Evolutionary conservation across 192 early-diverging fungal genomes (phyloP).

Genomic region (Coemansia sp.): DNA sequence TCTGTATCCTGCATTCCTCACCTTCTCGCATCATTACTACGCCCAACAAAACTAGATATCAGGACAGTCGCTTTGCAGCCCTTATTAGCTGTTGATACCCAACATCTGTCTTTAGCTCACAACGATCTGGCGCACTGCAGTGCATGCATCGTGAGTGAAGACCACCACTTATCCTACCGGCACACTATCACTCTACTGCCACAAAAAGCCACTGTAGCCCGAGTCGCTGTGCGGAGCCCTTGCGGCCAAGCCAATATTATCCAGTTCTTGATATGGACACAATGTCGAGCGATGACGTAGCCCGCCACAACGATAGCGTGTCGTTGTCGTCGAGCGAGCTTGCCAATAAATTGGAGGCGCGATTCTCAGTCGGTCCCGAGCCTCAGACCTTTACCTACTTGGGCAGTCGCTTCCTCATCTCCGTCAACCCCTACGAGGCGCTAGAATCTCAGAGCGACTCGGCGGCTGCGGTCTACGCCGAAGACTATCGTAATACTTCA

Average conservation of each 20-base stretch:
- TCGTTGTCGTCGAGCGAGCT: constrained; percentile 36
- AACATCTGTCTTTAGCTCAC: background rate
- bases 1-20: background rate
- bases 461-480: constrained; percentile 71
- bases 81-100: background rate
- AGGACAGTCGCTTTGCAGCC: background rate
- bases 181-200: background rate
- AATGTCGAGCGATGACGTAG: constrained; percentile 41
- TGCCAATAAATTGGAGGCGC: constrained; percentile 57
- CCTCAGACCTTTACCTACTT: constrained; percentile 66
- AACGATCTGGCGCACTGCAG: background rate
- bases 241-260: background rate
- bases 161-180: background rate
- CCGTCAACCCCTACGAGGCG: constrained; percentile 66
- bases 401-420: constrained; percentile 67
- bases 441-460: constrained; percentile 60
- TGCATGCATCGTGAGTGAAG: background rate
- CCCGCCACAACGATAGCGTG: constrained; percentile 52
- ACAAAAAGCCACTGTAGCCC: background rate
- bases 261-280: constrained; percentile 26
- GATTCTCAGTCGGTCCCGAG: constrained; percentile 42
- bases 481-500: constrained; percentile 66
- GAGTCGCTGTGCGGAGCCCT: background rate
- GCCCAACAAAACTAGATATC: background rate
- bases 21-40: background rate